These are phyloP conservation scores for Metarhizium sp. DNA, from an alignment of 2,329 filamentous ascomycete species.

Conservation along the genomic window DNA sequence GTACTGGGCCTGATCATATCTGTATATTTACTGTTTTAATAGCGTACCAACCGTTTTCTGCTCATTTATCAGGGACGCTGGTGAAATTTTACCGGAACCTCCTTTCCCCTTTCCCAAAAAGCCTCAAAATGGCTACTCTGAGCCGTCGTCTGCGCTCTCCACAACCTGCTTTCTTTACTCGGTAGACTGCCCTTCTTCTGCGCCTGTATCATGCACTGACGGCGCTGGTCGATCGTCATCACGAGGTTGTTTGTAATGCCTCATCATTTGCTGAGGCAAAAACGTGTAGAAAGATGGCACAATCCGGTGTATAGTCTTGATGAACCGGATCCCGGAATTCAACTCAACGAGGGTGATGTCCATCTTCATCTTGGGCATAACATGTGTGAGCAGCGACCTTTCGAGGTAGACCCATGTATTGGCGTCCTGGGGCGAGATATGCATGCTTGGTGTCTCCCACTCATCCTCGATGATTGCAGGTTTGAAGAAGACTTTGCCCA, in stretches of 20 bases:
- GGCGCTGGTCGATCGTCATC: slow-evolving; percentile 34
- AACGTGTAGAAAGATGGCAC: slow-evolving; percentile 55
- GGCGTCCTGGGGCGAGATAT: slow-evolving; percentile 9
- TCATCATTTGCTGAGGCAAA: slow-evolving; percentile 61
- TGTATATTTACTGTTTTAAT: background rate
- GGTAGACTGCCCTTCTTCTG: slow-evolving; percentile 15
- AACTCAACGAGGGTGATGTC: slow-evolving; percentile 45
- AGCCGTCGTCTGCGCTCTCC: background rate
- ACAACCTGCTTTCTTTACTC: slow-evolving; percentile 7
- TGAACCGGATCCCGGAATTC: slow-evolving; percentile 54
- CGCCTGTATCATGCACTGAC: slow-evolving; percentile 27
- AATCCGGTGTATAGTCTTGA: slow-evolving; percentile 47
- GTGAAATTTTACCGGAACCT: too few relatives aligned
- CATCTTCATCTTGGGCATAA: slow-evolving; percentile 58
- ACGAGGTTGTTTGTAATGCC: slow-evolving; percentile 50
- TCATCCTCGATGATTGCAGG: slow-evolving; percentile 38
- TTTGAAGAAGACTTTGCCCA: slow-evolving; percentile 36
- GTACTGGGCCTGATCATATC: background rate
- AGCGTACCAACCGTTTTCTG: background rate
- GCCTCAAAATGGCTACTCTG: background rate
- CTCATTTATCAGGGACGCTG: background rate
- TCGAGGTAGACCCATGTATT: slow-evolving; percentile 56
- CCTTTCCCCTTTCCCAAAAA: background rate
- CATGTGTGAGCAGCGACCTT: slow-evolving; percentile 37
- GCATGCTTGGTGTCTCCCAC: slow-evolving; percentile 27